Base-by-base conservation (phyloP, 163 green algal species). In the Chlamydomonas reinhardtii region DNA sequence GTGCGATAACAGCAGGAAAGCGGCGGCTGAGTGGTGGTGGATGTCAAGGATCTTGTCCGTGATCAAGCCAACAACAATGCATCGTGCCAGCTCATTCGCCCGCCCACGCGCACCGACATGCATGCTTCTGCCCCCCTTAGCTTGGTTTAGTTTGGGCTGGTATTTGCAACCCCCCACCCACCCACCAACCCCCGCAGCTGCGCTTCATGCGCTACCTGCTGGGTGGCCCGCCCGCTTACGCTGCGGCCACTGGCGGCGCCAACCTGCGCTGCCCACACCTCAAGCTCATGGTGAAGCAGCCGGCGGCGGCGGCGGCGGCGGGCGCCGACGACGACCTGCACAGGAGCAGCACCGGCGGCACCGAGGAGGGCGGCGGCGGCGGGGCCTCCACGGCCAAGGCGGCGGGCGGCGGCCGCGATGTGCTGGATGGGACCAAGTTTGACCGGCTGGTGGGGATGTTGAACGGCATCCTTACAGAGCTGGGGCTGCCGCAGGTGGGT, bases 131-230 rank as follows among this genome's bases (percentile, higher is more conserved):
- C n/a, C n/a, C n/a, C n/a, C n/a, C n/a, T n/a, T n/a, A n/a, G n/a
- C n/a, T n/a, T n/a, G n/a, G n/a, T n/a, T n/a, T n/a, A n/a, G n/a
- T n/a, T n/a, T n/a, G n/a, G n/a, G n/a, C n/a, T n/a, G n/a, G n/a
- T n/a, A n/a, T n/a, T 48, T 8, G 39, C 5, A 48, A 5, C 39
- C 8, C 39, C 5, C 39, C 39, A 48, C 39, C 39, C 39, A 8
- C 39, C 39, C 8, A 48, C 39, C 39, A 5, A 48, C 39, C 39
- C 39, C 3, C 16, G 32, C 68, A 85, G 77, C 69, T 85, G 48
- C 68, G 69, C 43, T 31, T 85, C 61, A 85, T 85, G 77, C 19
- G 19, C 31, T 85, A 85, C 77, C 43, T 85, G 19, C 76, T 85
- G 17, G 77, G 66, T 20, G 66, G 77, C 4, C 66, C 77, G 27